phyloP scores from a whole-genome alignment of 2,329 filamentous ascomycete species.

The Byssothecium circinans region DNA sequence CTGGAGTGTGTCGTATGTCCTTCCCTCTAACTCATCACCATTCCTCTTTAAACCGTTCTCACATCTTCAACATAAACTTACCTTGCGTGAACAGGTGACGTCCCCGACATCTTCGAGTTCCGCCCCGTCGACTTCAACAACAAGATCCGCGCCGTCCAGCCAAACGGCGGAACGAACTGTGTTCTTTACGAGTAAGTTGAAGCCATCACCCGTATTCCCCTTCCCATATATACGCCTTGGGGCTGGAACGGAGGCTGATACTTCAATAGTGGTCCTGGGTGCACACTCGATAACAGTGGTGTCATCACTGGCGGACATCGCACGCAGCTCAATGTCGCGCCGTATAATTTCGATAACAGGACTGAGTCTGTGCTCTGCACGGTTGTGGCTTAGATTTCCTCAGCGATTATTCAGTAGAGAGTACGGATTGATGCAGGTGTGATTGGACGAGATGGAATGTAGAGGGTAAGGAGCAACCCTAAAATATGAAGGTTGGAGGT shows the following conservation, averaged over 20 bases:
- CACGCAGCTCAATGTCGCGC: neutral
- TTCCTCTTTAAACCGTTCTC: neutral
- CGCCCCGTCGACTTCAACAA: neutral
- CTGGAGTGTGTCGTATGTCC: neutral
- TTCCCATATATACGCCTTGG: too few relatives aligned
- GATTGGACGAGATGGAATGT: neutral
- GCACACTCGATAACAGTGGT: neutral
- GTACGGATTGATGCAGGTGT: neutral
- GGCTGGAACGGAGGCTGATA: neutral
- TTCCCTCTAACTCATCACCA: neutral
- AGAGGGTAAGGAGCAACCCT: neutral
- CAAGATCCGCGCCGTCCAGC: neutral
- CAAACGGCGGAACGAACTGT: neutral
- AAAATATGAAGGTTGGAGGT: neutral
- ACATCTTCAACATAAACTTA: neutral
- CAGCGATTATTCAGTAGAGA: too few relatives aligned
- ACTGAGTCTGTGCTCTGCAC: neutral
- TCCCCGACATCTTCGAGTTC: neutral
- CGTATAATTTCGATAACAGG: neutral
- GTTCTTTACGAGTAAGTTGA: neutral
- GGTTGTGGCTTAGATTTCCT: neutral
- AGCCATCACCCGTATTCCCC: too few relatives aligned
- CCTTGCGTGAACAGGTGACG: neutral
- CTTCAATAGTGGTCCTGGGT: neutral
- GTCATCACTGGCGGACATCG: too few relatives aligned